These are phyloP conservation scores for Ilex paraguariensis DNA, from an alignment of 305 asterid genomes.

Conservation along the genomic window DNA sequence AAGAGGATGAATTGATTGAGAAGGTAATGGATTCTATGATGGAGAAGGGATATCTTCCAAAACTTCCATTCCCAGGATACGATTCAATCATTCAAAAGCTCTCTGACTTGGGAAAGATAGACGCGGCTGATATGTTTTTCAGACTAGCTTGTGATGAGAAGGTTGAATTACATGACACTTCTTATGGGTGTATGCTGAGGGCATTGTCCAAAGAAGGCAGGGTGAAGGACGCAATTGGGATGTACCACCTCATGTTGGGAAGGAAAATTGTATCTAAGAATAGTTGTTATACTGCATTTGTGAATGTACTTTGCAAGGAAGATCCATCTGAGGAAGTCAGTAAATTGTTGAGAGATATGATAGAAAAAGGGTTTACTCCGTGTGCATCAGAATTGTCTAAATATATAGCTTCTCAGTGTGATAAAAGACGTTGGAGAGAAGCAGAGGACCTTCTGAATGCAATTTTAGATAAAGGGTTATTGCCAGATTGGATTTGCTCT, in stretches of 20 bases:
- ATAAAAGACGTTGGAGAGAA: slow-evolving; percentile 40
- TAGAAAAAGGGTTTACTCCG: slow-evolving; percentile 33
- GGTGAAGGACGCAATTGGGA: slow-evolving; percentile 37
- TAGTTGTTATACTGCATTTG: slow-evolving; percentile 39
- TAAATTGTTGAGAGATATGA: slow-evolving; percentile 42
- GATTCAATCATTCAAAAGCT: slow-evolving; percentile 46
- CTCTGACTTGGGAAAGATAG: slow-evolving; percentile 41
- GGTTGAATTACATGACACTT: slow-evolving; percentile 31
- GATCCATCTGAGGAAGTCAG: slow-evolving; percentile 40
- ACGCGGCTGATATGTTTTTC: slow-evolving; percentile 51
- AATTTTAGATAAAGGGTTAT: slow-evolving; percentile 35
- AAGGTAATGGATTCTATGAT: slow-evolving; percentile 33
- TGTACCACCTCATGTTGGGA: slow-evolving; percentile 27
- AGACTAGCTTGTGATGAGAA: slow-evolving; percentile 32
- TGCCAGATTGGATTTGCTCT: slow-evolving; percentile 42
- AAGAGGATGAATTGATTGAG: slow-evolving; percentile 31
- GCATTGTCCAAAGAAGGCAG: slow-evolving; percentile 46
- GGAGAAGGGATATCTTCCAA: slow-evolving; percentile 35
- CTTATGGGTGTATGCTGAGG: slow-evolving; percentile 48
- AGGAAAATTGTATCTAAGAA: slow-evolving; percentile 25
- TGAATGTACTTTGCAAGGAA: slow-evolving; percentile 46
- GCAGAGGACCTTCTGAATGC: slow-evolving; percentile 47
- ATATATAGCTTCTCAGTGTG: slow-evolving; percentile 39
- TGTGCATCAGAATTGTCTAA: slow-evolving; percentile 32
- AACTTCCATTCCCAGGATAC: slow-evolving; percentile 17